These are phyloP conservation scores for Zea mays DNA, from an alignment of 176 grass and related monocot genomes.

Conservation along the genomic window Zm-B73-REFERENCE-NAM-5.0 NC_050105.1:140664001-140664500, in stretches of 20 bases:
- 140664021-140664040: slow-evolving; percentile 22
- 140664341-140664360: slow-evolving; percentile 95
- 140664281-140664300: slow-evolving; percentile 68
- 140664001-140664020: slow-evolving; percentile 31
- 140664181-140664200: neutral
- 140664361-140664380: slow-evolving; percentile 97
- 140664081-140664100: neutral
- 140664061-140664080: slow-evolving; percentile 13
- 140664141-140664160: too few relatives aligned
- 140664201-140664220: slow-evolving; percentile 2
- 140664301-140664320: slow-evolving; percentile 94
- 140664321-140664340: slow-evolving; percentile 99
- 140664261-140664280: slow-evolving; percentile 83
- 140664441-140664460: slow-evolving; percentile 32
- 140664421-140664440: slow-evolving; percentile 26
- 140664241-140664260: neutral
- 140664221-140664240: slow-evolving; percentile 32
- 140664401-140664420: slow-evolving; percentile 97
- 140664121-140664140: too few relatives aligned
- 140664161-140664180: slow-evolving; percentile 20
- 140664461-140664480: slow-evolving; percentile 29
- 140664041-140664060: slow-evolving; percentile 20
- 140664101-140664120: too few relatives aligned
- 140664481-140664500: slow-evolving; percentile 6
- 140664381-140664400: slow-evolving; percentile 82